phyloP scores from a whole-genome alignment of 2,329 filamentous ascomycete species.

The Alternaria metachromatica region DNA sequence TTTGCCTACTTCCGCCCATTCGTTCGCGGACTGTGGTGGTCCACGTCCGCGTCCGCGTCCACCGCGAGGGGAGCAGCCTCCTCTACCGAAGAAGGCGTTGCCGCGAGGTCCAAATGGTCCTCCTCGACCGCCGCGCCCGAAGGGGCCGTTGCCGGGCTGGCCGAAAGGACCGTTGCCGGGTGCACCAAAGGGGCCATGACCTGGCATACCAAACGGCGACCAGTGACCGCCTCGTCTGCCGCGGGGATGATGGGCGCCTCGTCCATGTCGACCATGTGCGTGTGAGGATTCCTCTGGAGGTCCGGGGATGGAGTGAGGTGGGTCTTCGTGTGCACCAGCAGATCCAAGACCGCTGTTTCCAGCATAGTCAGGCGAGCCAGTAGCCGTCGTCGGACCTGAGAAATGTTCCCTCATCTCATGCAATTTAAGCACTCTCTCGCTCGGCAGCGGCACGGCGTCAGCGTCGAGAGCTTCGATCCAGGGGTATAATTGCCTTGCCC shows the following conservation, averaged over 20 bases:
- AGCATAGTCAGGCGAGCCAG: background rate
- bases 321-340: slow-evolving; percentile 22
- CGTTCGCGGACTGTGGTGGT: slow-evolving; percentile 11
- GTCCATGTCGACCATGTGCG: background rate
- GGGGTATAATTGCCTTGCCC: slow-evolving; percentile 36
- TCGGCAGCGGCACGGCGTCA: slow-evolving; percentile 23
- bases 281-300: background rate
- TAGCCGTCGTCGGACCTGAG: background rate
- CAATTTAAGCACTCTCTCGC: slow-evolving; percentile 18
- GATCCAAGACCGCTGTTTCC: background rate
- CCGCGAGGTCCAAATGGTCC: slow-evolving; percentile 11
- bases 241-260: background rate
- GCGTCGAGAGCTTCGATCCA: slow-evolving; percentile 39
- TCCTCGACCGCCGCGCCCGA: slow-evolving; percentile 13
- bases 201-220: slow-evolving; percentile 23
- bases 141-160: slow-evolving; percentile 13
- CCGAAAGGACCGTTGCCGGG: slow-evolving; percentile 17
- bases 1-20: slow-evolving; percentile 17
- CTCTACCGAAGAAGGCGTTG: slow-evolving; percentile 3
- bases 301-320: slow-evolving; percentile 34
- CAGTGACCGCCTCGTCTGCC: slow-evolving; percentile 6
- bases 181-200: slow-evolving; percentile 15
- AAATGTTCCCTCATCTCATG: slow-evolving; percentile 25
- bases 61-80: background rate
- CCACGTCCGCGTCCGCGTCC: slow-evolving; percentile 5